A percentile compares a stretch with the other conserved stretches of the same genome.
These are phyloP conservation scores for Polysphondylium violaceum DNA, from an alignment of 78 protist genomes.

Conservation along the genomic window DNA sequence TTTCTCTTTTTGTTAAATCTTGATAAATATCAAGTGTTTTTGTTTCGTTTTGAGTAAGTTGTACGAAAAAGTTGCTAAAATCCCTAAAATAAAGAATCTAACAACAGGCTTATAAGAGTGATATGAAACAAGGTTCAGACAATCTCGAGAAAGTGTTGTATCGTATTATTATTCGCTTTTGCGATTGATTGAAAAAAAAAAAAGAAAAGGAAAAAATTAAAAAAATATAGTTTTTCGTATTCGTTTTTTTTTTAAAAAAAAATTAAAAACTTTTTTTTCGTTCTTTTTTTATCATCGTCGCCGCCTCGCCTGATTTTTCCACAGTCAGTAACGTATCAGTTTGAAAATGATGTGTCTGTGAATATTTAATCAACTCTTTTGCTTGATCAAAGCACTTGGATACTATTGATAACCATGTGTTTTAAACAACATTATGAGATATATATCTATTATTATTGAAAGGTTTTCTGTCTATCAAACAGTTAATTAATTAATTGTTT, in stretches of 20 bases:
- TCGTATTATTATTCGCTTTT: neutral
- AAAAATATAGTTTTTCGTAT: neutral
- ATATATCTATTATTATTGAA: too few species aligned
- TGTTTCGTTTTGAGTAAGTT: neutral
- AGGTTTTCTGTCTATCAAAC: too few species aligned
- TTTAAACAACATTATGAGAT: too few species aligned
- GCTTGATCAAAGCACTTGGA: too few species aligned
- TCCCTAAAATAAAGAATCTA: conserved; percentile 11
- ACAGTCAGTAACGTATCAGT: too few species aligned
- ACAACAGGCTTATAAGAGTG: conserved; percentile 16
- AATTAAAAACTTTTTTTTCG: too few species aligned
- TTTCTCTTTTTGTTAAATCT: neutral
- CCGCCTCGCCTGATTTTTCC: too few species aligned
- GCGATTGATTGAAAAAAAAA: conserved; percentile 5
- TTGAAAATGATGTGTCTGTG: too few species aligned
- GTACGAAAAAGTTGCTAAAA: neutral
- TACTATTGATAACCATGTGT: too few species aligned
- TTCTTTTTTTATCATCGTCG: too few species aligned
- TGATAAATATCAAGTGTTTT: neutral
- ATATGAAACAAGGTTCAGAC: conserved; percentile 10
- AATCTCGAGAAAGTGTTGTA: conserved; percentile 13
- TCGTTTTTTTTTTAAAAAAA: conserved; percentile 1
- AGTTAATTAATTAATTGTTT: too few species aligned
- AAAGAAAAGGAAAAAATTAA: conserved; percentile 3
- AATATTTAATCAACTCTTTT: too few species aligned